Base-by-base conservation (phyloP, 371 early-diverging fungal species). In the Zopfochytrium polystomum region DNA sequence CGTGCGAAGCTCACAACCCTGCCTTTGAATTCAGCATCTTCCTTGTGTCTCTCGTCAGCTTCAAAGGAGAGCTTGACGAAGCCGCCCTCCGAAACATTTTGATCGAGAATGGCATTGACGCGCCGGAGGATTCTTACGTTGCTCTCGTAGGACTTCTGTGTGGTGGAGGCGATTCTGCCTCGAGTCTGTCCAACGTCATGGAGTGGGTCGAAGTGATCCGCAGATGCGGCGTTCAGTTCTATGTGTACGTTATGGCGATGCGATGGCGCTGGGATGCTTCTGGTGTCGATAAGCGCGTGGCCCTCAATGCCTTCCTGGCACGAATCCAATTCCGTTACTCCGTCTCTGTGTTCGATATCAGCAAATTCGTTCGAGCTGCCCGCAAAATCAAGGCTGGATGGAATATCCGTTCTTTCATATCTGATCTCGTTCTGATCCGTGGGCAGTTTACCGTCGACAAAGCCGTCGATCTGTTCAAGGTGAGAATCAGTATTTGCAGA, bases 301-400 rank as follows among this genome's bases (percentile, higher is more conserved):
- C 62, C 27, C 32, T 64, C 23, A 18, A 52, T 26, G 64, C 58
- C 18, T 64, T 57, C 53, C 23, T 35, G n/a, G 4, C 57, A 6
- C 15, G 57, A 44, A 50, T 57, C 23, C 26, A 31, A 25, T 9
- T n/a, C 13, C 15, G 7, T 48, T 18, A 48, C 23, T 18, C 6
- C 3, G 32, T 30, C 3, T 29, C 42, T 9, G 20, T 18, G 26
- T 63, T 63, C 51, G 47, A 33, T 50, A 47, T 63, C 9, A 50
- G 15, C 15, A 7, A 23, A 11, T 63, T 63, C 20, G 15, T 56
- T 23, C 15, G 15, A 20, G 42, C 1, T 15, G 33, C 4, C 1
- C n/a, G 31, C 13, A 11, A 2, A 9, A 20, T 38, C 13, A 46
- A 51, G 20, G 11, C 56, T 11, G 57, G 32, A 4, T 63, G 63